Evolutionary conservation across 2,329 filamentous ascomycete genomes (phyloP), one percentile per base, ranked within the genome.

Genomic region (Penicillium sp.): DNA sequence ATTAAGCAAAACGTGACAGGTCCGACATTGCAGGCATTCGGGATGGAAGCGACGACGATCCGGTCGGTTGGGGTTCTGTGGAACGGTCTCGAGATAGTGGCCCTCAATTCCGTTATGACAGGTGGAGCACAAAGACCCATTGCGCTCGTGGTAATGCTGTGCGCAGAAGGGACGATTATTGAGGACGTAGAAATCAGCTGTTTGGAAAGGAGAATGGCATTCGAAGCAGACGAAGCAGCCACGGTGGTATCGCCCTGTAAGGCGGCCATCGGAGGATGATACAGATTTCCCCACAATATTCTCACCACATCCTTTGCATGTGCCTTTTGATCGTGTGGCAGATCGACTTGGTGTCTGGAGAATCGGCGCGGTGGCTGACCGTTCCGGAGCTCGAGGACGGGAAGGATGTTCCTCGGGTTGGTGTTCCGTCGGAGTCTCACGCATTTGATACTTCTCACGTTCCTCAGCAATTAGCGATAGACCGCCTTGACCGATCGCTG

Each of bases 191-290:
- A 97, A 97, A 49, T 93, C 89, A 1, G 88, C 80, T 0, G 89
- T 95, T 16, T 83, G 76, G 63, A 97, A 98, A 0, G 89, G 85
- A 44, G 83, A 78, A 9, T 76, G 75, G 72, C 93, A 98, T 1
- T 86, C 89, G 4, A 82, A 80, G 76, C 93, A 98, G 9, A 91
- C 87, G 64, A 98, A 97, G 67, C 91, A 98, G 4, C 85, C 80
- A 67, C 94, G 95, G 75, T 98, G 93, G 68, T 95, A 98, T 53
- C 89, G 85, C 8, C 93, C 93, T 0, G 88, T 95, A 20, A 98
- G 75, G 20, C 90, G 84, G 13, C 93, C 93, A 59, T 96, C 93
- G 0, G 89, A 89, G 11, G 89, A 95, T 27, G 91, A 95, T 47
- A 98, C 84, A 1, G 89, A 95, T 71, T 96, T 97, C 16, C 89